Evolutionary conservation across 345 rosid genomes (phyloP), one percentile per base, ranked within the genome.

Genomic region (Sonneratia caseolaris): DNA sequence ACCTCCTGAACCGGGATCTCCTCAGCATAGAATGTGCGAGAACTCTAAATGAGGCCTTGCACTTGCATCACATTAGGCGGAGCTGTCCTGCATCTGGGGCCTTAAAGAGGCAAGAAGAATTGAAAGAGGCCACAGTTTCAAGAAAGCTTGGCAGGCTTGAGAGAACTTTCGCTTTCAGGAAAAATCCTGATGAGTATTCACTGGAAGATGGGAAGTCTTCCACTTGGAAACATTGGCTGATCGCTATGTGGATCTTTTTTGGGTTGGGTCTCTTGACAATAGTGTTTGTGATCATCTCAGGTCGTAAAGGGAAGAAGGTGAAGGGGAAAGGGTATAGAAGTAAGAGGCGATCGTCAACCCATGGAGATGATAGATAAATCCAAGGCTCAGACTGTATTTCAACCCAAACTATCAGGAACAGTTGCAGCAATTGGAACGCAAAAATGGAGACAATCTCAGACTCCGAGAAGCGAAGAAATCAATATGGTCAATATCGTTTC

Each of bases 21-120:
- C 93, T 95, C 67, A 90, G 97, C 80, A 86, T 95, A 36, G 99
- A 92, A 84, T 95, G 99, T 75, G 99, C 82, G 32, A 87, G 82
- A 79, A 89, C 73, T 67, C 83, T 95, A 21, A 90, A 90, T 42
- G 89, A 92, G 79, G 99, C 96, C n/a, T 74, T 95, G 74, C 67
- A 40, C 49, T 77, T 92, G 77, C 98, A 95, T 82, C 97, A 95
- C 78, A 81, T 82, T 80, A 81, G 78, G 79, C 86, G 88, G 73
- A 88, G 88, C 37, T 95, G 99, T 79, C 82, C 83, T 14, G 87
- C 85, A 66, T 84, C 88, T 24, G 40, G 79, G 37, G 51, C 84
- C 47, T 57, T 76, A 42, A 21, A 74, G 70, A 15, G n/a, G 22
- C 70, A 70, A 62, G 70, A n/a, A 32, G 4, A 66, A 21, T 37